Conservation (phyloP, 2,329 filamentous ascomycete species). For the Colletotrichum sp. region DNA sequence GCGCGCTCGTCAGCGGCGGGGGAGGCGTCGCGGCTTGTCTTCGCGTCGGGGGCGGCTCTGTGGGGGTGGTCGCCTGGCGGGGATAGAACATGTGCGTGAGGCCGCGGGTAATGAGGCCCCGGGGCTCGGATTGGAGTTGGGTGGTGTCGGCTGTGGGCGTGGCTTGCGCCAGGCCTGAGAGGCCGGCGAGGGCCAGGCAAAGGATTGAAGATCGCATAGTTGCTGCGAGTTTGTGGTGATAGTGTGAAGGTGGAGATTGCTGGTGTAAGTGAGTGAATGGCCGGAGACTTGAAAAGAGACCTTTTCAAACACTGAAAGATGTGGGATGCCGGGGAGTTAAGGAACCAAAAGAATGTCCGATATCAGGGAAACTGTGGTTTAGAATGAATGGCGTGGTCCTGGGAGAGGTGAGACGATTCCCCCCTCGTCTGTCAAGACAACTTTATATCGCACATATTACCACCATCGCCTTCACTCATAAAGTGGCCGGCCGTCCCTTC, state of each 20-base stretch:
- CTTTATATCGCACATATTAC: not conserved
- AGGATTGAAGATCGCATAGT: conserved; percentile 5
- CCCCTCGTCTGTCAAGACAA: not conserved
- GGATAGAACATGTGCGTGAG: not conserved
- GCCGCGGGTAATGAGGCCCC: not conserved
- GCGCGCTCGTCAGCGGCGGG: not conserved
- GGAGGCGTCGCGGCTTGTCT: not conserved
- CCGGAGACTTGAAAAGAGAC: not conserved
- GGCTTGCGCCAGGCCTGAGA: not conserved
- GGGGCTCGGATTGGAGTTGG: not conserved
- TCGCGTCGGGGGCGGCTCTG: not conserved
- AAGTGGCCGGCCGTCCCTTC: not conserved
- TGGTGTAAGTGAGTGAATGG: not conserved
- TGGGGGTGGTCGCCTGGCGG: not conserved
- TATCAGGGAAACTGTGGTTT: not conserved
- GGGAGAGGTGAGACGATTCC: not conserved
- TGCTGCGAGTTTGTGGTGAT: not conserved
- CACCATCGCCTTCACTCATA: not conserved
- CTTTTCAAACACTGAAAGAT: not conserved
- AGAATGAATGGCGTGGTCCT: not conserved
- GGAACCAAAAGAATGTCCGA: not conserved
- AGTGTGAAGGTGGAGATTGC: not conserved
- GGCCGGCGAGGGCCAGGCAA: not conserved
- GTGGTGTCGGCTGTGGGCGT: not conserved
- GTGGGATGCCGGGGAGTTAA: not conserved